phyloP scores from a whole-genome alignment of 305 asterid genomes.

The Fraxinus angustifolia region DNA sequence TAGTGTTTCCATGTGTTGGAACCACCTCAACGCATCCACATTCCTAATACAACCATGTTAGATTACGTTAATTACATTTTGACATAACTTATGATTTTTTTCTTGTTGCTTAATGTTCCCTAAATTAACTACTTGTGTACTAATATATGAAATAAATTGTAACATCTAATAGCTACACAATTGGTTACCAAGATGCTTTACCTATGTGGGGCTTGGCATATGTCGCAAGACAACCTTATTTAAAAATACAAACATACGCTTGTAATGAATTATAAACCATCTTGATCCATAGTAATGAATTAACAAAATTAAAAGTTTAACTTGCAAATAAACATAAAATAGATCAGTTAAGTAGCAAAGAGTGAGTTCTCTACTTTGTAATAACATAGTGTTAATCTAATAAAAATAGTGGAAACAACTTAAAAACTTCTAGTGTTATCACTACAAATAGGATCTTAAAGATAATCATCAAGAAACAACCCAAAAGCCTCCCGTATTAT shows the following conservation, averaged over 20 bases:
- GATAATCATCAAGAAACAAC: neutral
- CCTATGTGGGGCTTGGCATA: neutral
- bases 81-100: neutral
- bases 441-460: neutral
- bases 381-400: neutral
- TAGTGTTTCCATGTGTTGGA: neutral
- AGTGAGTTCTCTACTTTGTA: neutral
- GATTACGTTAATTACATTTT: neutral
- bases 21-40: neutral
- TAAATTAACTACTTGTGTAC: neutral
- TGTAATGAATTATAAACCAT: neutral
- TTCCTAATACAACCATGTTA: neutral
- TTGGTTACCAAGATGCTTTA: neutral
- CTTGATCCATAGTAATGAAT: neutral
- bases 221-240: neutral
- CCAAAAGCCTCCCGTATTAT: neutral
- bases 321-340: neutral
- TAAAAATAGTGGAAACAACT: neutral
- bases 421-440: neutral
- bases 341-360: neutral
- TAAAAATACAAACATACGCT: neutral
- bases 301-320: neutral
- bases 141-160: neutral
- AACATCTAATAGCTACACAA: neutral
- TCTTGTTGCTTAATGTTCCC: neutral